Evolutionary conservation across 495 filamentous ascomycete species (phyloP), one percentile per base, ranked within the genome.

Genomic region (Patellaria atrata): DNA sequence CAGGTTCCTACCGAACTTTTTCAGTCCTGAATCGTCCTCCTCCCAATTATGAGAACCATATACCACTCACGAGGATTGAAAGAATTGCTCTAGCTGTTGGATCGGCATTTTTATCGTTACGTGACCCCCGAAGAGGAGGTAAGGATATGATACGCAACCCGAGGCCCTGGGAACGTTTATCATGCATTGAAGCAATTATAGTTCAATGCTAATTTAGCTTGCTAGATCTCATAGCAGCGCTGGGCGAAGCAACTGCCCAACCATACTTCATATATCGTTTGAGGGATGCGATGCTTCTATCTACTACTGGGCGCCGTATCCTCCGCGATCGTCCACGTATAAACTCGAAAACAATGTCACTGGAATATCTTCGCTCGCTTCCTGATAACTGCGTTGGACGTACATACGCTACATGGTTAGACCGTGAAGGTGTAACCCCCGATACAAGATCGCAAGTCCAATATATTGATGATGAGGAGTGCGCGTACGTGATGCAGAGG

Each of bases 401-500:
- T 10, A 75, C 81, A 20, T 96, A 96, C 58, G 76, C 71, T 3
- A 62, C 58, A 13, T 97, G 89, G 89, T 65, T 94, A 11, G 84
- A 94, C 58, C 70, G 78, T 22, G 89, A 97, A 61, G 80, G 81
- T 24, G 86, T 97, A 2, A 78, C 79, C 1, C 87, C 89, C 0
- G 91, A 96, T 57, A 93, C 91, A 17, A 73, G 91, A 7, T 61
- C 72, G 22, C 45, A 52, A 12, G 89, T 97, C 16, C 68, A 77
- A 27, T 94, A 92, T 57, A 84, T 97, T 35, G 87, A 94, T 54
- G 78, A 94, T 52, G 75, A 74, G 34, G 89, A 96, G 53, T 92
- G 82, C 54, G 89, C 89, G 13, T 97, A 96, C 56, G 89, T 96
- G 3, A 93, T 97, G 82, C 89, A 96, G 68, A 75, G 89, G 19